Evolutionary conservation across 352 stramenopile genomes (phyloP), one percentile per base, ranked within the genome.

Genomic region (Pythium pectinolyticum): DNA sequence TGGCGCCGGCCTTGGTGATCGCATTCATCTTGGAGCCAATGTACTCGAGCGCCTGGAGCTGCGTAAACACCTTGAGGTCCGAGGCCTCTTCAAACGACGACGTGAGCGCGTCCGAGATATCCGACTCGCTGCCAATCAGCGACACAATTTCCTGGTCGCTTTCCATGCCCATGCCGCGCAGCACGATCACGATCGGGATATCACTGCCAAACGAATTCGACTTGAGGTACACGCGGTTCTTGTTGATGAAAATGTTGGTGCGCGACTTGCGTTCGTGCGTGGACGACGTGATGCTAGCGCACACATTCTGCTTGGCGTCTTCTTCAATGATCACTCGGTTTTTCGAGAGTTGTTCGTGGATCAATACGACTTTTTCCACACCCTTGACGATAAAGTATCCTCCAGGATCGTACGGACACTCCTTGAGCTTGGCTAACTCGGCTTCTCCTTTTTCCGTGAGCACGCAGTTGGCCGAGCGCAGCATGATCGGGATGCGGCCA

Each of bases 351-450:
- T 99, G 98, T 61, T 99, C 98, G 75, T 99, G 97, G 73, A 99
- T 99, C 5, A 99, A 78, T 74, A 99, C 98, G 19, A 99, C 98
- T 69, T 99, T 99, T 75, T 99, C 97, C 1, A 97, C 84, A 43
- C 96, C 97, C 67, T 99, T 98, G 27, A 99, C 95, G 64, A 99
- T 95, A 63, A 99, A 99, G 75, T 99, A 99, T 61, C 98, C 97
- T 66, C 98, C 98, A 24, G 97, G 97, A 80, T 99, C 97, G 74
- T 99, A 99, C 20, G 97, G 96, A 74, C 97, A 99, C 85, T 99
- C 98, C 74, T 99, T 98, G 71, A 99, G 93, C 53, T 88, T 89
- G 30, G 96, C 96, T 55, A 99, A 77, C 75, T 99, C 84, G 5
- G 80, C 79, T 61, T 99, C 91, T 40, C 83, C 92, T 72, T 99